Conservation (phyloP, 2,329 filamentous ascomycete genomes). For the Colletotrichum trifolii region DNA sequence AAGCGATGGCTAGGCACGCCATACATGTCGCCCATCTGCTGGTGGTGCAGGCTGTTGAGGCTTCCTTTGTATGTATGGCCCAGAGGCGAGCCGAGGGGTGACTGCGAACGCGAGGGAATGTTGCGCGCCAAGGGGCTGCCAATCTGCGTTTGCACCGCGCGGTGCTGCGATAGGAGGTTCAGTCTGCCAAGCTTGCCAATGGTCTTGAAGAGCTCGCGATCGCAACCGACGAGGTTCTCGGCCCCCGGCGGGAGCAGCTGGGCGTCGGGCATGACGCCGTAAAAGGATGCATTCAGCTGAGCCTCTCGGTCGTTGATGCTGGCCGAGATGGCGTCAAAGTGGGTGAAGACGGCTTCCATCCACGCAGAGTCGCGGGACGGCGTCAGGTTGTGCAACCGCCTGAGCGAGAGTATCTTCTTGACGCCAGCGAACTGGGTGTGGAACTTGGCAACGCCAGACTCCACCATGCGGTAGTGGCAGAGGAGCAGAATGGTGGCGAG, state of each 20-base stretch:
- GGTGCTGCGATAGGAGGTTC: slow-evolving; percentile 83
- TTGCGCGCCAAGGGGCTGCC: slow-evolving; percentile 40
- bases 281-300: slow-evolving; percentile 77
- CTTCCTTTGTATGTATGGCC: slow-evolving; percentile 55
- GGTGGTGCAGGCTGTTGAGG: slow-evolving; percentile 41
- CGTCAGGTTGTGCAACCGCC: slow-evolving; percentile 65
- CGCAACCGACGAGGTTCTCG: slow-evolving; percentile 90
- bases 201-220: slow-evolving; percentile 86
- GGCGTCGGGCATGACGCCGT: slow-evolving; percentile 62
- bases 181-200: slow-evolving; percentile 86
- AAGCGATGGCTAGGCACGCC: slow-evolving; percentile 66
- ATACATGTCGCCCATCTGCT: slow-evolving; percentile 43
- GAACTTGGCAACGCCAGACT: slow-evolving; percentile 92
- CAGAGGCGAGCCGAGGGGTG: slow-evolving; percentile 54
- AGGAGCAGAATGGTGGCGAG: slow-evolving; percentile 88
- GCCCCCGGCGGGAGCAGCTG: slow-evolving; percentile 68
- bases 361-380: slow-evolving; percentile 79
- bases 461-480: slow-evolving; percentile 92
- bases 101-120: slow-evolving; percentile 47
- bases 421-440: slow-evolving; percentile 94
- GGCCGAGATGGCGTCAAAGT: slow-evolving; percentile 92
- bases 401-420: slow-evolving; percentile 86
- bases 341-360: slow-evolving; percentile 94
- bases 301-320: slow-evolving; percentile 92
- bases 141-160: slow-evolving; percentile 55